phyloP scores from a whole-genome alignment of 2,329 filamentous ascomycete species.

The Colletotrichum ledebouriae region DNA sequence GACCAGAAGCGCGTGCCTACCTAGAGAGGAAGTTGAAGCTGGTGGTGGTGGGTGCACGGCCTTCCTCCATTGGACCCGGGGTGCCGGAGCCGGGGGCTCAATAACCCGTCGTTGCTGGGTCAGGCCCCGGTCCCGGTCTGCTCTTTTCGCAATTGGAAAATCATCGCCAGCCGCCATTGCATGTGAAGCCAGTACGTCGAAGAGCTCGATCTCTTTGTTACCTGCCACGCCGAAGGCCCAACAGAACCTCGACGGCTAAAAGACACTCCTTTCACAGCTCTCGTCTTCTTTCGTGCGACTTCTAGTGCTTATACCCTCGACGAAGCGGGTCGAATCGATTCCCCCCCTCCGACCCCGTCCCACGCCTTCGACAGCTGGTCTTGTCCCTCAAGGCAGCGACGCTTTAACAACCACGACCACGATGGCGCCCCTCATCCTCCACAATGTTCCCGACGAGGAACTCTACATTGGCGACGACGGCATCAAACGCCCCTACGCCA shows the following conservation, averaged over 20 bases:
- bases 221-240: slow-evolving; percentile 26
- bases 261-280: slow-evolving; percentile 6
- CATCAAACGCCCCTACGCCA: slow-evolving; percentile 74
- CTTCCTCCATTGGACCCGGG: background rate
- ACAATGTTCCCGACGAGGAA: slow-evolving; percentile 78
- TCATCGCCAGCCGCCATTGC: slow-evolving; percentile 32
- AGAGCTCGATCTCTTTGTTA: slow-evolving; percentile 21
- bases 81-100: background rate
- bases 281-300: background rate
- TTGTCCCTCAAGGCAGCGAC: slow-evolving; percentile 19
- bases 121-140: slow-evolving; percentile 17
- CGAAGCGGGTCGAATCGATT: slow-evolving; percentile 19
- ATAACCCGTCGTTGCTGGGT: slow-evolving; percentile 38
- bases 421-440: slow-evolving; percentile 76
- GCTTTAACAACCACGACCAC: slow-evolving; percentile 42
- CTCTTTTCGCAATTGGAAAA: slow-evolving; percentile 36
- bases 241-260: slow-evolving; percentile 32
- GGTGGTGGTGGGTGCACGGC: too few species aligned
- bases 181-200: slow-evolving; percentile 16
- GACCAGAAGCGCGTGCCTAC: too few species aligned
- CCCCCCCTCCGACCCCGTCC: background rate
- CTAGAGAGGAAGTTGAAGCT: too few species aligned
- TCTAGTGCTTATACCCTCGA: background rate
- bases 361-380: slow-evolving; percentile 10
- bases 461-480: slow-evolving; percentile 76